Conservation (phyloP, 1,284 basidiomycete species). For the Pterula multifida region DNA sequence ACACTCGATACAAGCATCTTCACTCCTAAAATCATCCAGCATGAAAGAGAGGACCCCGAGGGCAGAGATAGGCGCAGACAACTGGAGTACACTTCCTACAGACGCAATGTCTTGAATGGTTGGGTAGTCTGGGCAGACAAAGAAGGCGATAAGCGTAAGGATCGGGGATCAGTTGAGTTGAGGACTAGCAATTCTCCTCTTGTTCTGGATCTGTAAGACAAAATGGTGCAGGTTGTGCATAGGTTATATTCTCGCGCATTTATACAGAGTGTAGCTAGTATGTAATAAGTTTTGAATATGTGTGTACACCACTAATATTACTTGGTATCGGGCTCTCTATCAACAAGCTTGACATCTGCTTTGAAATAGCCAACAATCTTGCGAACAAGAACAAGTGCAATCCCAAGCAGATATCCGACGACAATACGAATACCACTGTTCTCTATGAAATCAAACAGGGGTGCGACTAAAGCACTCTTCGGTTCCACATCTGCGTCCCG, state of each 20-base stretch:
- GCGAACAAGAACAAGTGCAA: background rate
- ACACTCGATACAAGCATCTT: slow-evolving; percentile 17
- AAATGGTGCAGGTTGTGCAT: too few species aligned
- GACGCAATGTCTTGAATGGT: background rate
- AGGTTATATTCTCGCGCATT: too few species aligned
- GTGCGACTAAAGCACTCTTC: slow-evolving; percentile 11
- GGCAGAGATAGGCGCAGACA: slow-evolving; percentile 23
- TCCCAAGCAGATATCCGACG: slow-evolving; percentile 7
- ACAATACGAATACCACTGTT: slow-evolving; percentile 13
- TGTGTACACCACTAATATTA: too few species aligned
- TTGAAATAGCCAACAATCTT: background rate
- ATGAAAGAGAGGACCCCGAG: slow-evolving; percentile 22
- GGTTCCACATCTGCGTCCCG: slow-evolving; percentile 13
- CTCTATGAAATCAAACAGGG: slow-evolving; percentile 22
- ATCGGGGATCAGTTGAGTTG: background rate
- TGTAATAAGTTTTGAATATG: too few species aligned
- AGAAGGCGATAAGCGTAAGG: background rate
- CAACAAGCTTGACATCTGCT: too few species aligned
- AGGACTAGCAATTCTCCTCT: background rate
- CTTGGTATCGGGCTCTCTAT: too few species aligned
- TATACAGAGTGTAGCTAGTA: too few species aligned
- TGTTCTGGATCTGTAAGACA: background rate
- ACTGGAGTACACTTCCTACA: slow-evolving; percentile 7
- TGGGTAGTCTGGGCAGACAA: background rate
- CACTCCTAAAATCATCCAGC: slow-evolving; percentile 13